These are phyloP conservation scores for Phytophthora meadii DNA, from an alignment of 352 stramenopile species.

Conservation along the genomic window DNA sequence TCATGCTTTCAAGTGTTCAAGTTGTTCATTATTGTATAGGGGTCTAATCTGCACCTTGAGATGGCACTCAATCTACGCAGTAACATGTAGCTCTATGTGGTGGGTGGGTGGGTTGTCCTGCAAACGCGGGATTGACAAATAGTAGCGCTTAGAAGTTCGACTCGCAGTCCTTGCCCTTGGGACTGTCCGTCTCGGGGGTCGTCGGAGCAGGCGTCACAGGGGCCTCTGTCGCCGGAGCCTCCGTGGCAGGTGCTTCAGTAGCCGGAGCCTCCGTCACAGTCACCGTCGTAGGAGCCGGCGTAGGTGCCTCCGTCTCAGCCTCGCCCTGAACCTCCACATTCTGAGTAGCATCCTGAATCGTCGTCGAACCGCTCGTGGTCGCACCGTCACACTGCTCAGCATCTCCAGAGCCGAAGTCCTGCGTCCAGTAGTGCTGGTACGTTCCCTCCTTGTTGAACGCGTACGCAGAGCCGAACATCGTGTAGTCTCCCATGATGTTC, in stretches of 20 bases:
- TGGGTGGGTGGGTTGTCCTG: neutral
- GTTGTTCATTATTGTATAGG: slow-evolving; percentile 36
- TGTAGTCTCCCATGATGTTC: slow-evolving; percentile 54
- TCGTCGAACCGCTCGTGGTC: slow-evolving; percentile 14
- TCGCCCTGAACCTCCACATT: slow-evolving; percentile 26
- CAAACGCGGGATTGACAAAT: neutral
- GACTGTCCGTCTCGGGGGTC: slow-evolving; percentile 4
- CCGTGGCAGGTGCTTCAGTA: neutral
- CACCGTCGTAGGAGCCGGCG: slow-evolving; percentile 9
- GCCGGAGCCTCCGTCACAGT: slow-evolving; percentile 7
- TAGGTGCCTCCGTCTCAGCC: slow-evolving; percentile 16
- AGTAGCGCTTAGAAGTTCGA: slow-evolving; percentile 23
- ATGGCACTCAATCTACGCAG: slow-evolving; percentile 33
- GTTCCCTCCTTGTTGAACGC: slow-evolving; percentile 30
- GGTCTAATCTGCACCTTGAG: slow-evolving; percentile 31
- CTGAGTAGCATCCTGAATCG: slow-evolving; percentile 20
- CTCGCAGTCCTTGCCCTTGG: slow-evolving; percentile 28
- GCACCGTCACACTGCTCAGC: slow-evolving; percentile 34
- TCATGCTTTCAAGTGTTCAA: slow-evolving; percentile 12
- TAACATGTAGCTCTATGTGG: slow-evolving; percentile 21
- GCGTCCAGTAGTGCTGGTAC: slow-evolving; percentile 67
- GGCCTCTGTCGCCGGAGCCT: neutral
- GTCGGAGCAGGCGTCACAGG: slow-evolving; percentile 8
- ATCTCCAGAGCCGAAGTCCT: slow-evolving; percentile 57
- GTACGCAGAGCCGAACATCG: slow-evolving; percentile 47